Evolutionary conservation across 768 basidiomycete genomes (phyloP), one percentile per base, ranked within the genome.

Genomic region (Rhizopogon vinicolor): DNA sequence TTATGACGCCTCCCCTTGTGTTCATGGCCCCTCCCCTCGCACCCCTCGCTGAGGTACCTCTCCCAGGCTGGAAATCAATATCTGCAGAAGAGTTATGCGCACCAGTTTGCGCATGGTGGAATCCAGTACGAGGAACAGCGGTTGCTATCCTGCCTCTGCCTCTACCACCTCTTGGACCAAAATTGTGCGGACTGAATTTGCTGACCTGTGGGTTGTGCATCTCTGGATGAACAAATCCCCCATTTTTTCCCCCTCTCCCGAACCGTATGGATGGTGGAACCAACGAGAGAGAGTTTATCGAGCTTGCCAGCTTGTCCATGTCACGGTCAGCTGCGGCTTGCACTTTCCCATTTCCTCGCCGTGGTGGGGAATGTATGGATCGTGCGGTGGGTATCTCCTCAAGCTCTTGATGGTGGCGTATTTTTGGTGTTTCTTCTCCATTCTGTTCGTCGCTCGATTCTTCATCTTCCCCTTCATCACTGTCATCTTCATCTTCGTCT

Each of bases 201-300:
- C 9, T 18, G 13, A 71, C 69, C 46, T 71, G 69, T 1, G 68
- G 69, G 22, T 71, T 69, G 41, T 69, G 68, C 40, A 63, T 28
- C 52, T 68, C 67, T 7, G 67, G 66, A 48, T 73, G 69, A 37
- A 65, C 73, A 58, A 85, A 81, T 7, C 81, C 84, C 28, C 78
- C 79, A 19, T 66, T 71, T 60, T 77, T 81, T 3, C 83, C 84
- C 0, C 90, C 90, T 40, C 88, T 77, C 25, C 89, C 89, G 57
- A 92, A 92, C 12, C 85, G 79, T 41, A 91, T 78, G 0, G 85
- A 78, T 3, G 81, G 70, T 3, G 89, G 89, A 1, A 91, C 80
- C 53, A 91, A 78, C 8, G 82, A 74, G 61, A 82, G 72, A 29
- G 79, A 68, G 52, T 68, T 70, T 63, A 81, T 68, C 1, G 76